Conservation (phyloP, 257 asterid genomes). For the Solanum chilense region DNA sequence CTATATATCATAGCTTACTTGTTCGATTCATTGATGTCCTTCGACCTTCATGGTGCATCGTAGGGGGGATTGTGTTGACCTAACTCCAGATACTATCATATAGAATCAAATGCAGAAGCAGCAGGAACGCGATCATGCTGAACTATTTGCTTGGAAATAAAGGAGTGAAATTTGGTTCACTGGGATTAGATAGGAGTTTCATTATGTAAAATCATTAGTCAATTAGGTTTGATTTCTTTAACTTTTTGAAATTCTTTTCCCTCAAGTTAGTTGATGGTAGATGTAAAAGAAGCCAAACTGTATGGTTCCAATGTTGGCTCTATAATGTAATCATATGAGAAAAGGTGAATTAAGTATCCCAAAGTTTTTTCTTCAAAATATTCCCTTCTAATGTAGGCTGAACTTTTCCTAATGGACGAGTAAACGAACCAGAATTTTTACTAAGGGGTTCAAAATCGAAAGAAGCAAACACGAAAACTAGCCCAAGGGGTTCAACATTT, state of each 20-base stretch:
- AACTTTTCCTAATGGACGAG: background rate
- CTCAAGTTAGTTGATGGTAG: background rate
- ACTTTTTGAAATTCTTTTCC: background rate
- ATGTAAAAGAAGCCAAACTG: background rate
- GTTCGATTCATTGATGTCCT: background rate
- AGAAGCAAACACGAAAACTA: background rate
- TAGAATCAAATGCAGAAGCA: background rate
- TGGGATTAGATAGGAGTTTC: background rate
- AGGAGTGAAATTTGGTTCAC: background rate
- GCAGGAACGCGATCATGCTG: background rate
- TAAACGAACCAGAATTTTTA: too few species aligned
- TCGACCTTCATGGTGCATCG: background rate
- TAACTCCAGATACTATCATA: background rate
- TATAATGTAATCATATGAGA: background rate
- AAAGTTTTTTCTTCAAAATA: background rate
- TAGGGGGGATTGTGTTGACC: background rate
- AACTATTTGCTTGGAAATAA: background rate
- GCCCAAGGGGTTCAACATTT: background rate
- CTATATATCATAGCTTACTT: background rate
- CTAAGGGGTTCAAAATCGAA: background rate
- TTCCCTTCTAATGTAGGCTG: background rate
- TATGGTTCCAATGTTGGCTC: background rate
- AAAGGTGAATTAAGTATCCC: background rate
- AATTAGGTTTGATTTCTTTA: background rate
- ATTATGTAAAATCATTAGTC: background rate